Conservation (phyloP, 1,284 basidiomycete genomes). For the Trametes versicolor region DNA sequence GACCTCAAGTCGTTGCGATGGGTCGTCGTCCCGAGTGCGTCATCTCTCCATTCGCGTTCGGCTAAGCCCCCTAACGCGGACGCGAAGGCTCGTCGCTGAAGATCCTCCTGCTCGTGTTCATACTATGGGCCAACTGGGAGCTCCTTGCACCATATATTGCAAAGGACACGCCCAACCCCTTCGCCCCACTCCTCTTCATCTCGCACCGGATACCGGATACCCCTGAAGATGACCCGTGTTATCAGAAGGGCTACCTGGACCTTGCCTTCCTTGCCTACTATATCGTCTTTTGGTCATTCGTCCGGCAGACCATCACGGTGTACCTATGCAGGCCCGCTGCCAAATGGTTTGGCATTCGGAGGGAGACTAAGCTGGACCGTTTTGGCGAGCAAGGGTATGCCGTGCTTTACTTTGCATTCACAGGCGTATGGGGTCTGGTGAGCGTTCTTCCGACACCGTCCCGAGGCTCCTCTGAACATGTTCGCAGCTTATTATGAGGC, state of each 20-base stretch:
- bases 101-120: conserved; percentile 75
- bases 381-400: conserved; percentile 95
- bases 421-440: conserved; percentile 82
- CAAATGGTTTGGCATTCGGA: conserved; percentile 73
- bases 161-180: conserved; percentile 73
- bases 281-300: conserved; percentile 91
- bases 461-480: conserved; percentile 7
- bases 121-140: conserved; percentile 82
- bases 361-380: conserved; percentile 75
- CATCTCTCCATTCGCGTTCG: not conserved
- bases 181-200: conserved; percentile 80
- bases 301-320: conserved; percentile 84
- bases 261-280: conserved; percentile 88
- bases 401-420: conserved; percentile 79
- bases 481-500: conserved; percentile 83
- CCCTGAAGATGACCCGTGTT: conserved; percentile 64
- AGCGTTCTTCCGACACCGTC: conserved; percentile 45
- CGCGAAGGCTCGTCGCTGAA: conserved; percentile 72
- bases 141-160: conserved; percentile 61
- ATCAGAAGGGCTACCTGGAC: conserved; percentile 85
- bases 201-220: conserved; percentile 73
- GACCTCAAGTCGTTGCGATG: conserved; percentile 68
- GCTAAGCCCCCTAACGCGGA: not conserved
- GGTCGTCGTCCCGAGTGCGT: conserved; percentile 57
- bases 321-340: conserved; percentile 81